Conservation (phyloP, 441 rosid genomes). For the Melastoma candidum region DNA sequence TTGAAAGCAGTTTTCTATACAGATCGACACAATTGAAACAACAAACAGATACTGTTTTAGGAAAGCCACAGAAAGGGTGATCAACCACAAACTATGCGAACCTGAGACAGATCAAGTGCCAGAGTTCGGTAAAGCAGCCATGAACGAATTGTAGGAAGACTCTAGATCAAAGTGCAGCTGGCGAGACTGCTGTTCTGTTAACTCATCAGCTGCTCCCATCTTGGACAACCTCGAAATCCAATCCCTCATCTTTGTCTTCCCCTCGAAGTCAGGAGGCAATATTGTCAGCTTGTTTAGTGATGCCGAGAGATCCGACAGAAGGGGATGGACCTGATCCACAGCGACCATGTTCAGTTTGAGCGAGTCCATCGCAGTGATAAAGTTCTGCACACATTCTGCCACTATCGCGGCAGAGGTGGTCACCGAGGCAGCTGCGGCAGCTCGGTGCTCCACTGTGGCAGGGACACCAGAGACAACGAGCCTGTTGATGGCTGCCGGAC, state of each 20-base stretch:
- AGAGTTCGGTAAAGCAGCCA: constrained; percentile 94
- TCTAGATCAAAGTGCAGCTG: constrained; percentile 94
- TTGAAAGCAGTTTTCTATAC: too few species aligned
- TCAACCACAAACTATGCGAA: too few species aligned
- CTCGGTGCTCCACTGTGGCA: constrained; percentile 86
- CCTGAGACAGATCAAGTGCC: constrained; percentile 35
- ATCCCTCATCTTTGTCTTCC: constrained; percentile 89
- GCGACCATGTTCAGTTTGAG: constrained; percentile 90
- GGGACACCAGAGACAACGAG: constrained; percentile 88
- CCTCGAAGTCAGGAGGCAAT: constrained; percentile 84
- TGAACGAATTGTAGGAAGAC: constrained; percentile 90
- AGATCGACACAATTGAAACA: too few species aligned
- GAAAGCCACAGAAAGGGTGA: too few species aligned
- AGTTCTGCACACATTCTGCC: constrained; percentile 90
- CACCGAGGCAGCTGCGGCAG: constrained; percentile 42
- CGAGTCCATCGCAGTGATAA: constrained; percentile 93
- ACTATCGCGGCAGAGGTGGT: constrained; percentile 72
- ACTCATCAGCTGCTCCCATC: constrained; percentile 96
- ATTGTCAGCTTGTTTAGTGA: constrained; percentile 72
- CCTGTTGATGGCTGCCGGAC: constrained; percentile 82
- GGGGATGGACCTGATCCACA: constrained; percentile 86
- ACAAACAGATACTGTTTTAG: too few species aligned
- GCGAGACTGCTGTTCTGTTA: constrained; percentile 91
- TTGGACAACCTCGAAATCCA: constrained; percentile 77
- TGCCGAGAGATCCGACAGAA: constrained; percentile 68